phyloP scores from a whole-genome alignment of 2,329 filamentous ascomycete species.

The Macrophomina pseudophaseolina region DNA sequence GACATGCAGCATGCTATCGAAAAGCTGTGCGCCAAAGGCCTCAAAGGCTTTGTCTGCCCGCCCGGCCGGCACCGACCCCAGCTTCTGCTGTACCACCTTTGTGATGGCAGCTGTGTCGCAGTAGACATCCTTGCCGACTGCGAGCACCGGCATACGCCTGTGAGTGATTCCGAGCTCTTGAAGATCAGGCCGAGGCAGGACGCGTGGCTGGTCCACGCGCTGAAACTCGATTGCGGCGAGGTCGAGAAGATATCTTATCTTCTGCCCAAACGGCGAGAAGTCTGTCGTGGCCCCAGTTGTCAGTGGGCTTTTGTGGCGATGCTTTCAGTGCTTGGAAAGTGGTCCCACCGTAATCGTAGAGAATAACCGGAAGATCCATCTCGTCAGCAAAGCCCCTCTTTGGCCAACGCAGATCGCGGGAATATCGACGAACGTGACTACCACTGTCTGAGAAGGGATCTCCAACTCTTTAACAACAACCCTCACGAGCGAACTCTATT shows the following conservation, averaged over 20 bases:
- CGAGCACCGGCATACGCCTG: constrained; percentile 24
- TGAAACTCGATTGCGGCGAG: background rate
- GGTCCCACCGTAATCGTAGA: background rate
- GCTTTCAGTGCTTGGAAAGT: too few relatives aligned
- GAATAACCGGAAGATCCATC: background rate
- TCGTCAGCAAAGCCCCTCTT: too few relatives aligned
- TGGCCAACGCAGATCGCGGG: too few relatives aligned
- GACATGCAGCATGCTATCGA: background rate
- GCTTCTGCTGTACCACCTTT: background rate
- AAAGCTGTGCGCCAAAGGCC: constrained; percentile 2
- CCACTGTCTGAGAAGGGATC: too few relatives aligned
- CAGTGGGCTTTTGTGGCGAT: too few relatives aligned
- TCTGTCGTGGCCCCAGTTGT: background rate
- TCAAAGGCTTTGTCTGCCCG: constrained; percentile 26
- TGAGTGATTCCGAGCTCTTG: constrained; percentile 28
- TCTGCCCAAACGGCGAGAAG: constrained; percentile 25
- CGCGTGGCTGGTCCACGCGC: constrained; percentile 29
- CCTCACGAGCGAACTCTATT: too few relatives aligned
- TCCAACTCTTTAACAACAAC: too few relatives aligned
- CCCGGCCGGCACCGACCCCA: constrained; percentile 30
- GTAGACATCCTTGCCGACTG: constrained; percentile 26
- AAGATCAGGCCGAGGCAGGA: constrained; percentile 40
- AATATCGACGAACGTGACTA: too few relatives aligned
- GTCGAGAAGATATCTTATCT: constrained; percentile 8
- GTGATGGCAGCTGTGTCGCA: constrained; percentile 21